phyloP scores from a whole-genome alignment of 2,329 filamentous ascomycete species.

The Plectosphaerella sp. region DNA sequence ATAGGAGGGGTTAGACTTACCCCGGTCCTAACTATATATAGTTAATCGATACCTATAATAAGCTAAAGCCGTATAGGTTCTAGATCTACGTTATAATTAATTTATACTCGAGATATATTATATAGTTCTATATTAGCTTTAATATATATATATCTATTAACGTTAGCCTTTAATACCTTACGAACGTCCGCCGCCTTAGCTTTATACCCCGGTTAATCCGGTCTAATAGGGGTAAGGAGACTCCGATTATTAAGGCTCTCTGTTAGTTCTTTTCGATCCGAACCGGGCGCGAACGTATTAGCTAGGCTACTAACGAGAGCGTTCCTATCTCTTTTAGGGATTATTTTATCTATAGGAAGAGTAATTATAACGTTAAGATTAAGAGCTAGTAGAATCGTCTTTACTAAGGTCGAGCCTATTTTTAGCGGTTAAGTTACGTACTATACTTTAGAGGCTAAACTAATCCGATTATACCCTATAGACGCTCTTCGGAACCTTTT shows the following conservation, averaged over 20 bases:
- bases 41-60: background rate
- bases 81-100: background rate
- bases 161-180: background rate
- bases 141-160: background rate
- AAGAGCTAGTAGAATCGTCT: background rate
- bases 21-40: background rate
- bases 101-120: background rate
- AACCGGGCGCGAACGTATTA: background rate
- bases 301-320: background rate
- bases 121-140: background rate
- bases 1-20: too few relatives aligned
- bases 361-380: background rate
- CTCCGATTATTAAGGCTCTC: background rate
- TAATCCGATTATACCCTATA: too few relatives aligned
- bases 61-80: background rate
- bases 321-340: background rate
- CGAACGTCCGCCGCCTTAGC: background rate
- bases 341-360: background rate
- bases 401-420: too few relatives aligned
- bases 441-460: too few relatives aligned
- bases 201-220: background rate
- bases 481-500: too few relatives aligned
- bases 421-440: too few relatives aligned
- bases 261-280: background rate
- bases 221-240: background rate